Evolutionary conservation across 768 basidiomycete genomes (phyloP), one percentile per base, ranked within the genome.

Genomic region (Ephemerocybe angulata): DNA sequence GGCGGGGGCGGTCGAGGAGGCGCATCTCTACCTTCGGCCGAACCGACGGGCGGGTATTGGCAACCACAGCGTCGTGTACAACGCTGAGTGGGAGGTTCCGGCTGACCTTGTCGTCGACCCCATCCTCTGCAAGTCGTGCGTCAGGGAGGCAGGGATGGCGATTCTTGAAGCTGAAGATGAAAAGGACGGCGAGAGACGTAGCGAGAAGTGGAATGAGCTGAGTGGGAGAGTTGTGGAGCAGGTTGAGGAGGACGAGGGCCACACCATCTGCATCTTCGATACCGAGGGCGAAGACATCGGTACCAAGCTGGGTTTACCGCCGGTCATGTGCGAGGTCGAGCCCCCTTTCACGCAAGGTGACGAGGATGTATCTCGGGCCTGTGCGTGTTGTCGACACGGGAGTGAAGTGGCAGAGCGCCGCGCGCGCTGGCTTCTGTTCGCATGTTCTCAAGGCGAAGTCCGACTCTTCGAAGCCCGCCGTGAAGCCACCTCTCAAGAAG

Each of bases 11-110:
- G 37, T 40, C 25, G 78, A 68, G n/a, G 78, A 76, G 49, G 79
- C 76, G 0, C 81, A 84, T 61, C 67, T 85, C n/a, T 80, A 82
- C 54, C 58, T 86, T 50, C 72, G 73, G 1, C 72, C 75, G 0
- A 35, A 41, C 0, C 62, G 72, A 31, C 46, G n/a, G 13, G 57
- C 74, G 12, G 84, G 83, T 6, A 1, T 12, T 0, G 84, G 85
- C 0, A 61, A 81, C 58, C 85, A 86, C 60, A 85, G 84, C 0
- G 44, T 65, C 33, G 79, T 82, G 0, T 79, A 80, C 59, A 62
- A 71, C 40, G 80, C 74, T 4, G 78, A 81, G 51, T 77, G 77
- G 71, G 80, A 81, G 41, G 60, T 85, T 1, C 83, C 84, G 1
- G 73, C 75, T 1, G 65, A 70, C 21, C 19, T 76, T 7, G 65